phyloP scores from a whole-genome alignment of 768 basidiomycete species.

The Panellus pusillus region DNA sequence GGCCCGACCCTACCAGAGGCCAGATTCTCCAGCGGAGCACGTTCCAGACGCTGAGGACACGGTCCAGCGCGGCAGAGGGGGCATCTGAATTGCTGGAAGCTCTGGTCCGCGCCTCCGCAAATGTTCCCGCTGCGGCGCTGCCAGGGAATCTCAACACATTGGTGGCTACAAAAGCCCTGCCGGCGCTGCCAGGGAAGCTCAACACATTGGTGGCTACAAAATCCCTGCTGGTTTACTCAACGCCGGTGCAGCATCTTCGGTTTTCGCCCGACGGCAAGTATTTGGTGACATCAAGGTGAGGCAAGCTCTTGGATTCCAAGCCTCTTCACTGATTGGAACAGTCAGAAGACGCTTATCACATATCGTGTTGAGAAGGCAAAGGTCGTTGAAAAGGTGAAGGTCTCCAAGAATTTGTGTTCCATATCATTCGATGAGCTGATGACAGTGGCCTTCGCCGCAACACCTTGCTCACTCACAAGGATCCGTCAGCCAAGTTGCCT shows the following conservation, averaged over 20 bases:
- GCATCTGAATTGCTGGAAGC: constrained; percentile 22
- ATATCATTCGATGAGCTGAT: constrained; percentile 4
- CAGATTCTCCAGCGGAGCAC: constrained; percentile 47
- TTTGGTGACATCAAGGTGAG: constrained; percentile 69
- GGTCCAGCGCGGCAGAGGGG: constrained; percentile 29
- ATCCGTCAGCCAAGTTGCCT: constrained; percentile 78
- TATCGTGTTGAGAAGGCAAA: constrained; percentile 62
- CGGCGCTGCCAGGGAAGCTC: constrained; percentile 48
- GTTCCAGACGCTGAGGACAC: constrained; percentile 43
- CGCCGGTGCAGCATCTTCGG: constrained; percentile 69
- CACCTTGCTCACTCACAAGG: constrained; percentile 67
- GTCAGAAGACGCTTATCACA: constrained; percentile 73
- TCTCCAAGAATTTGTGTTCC: neutral
- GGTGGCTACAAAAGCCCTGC: no score
- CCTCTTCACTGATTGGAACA: constrained; percentile 22
- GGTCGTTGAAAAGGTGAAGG: constrained; percentile 47
- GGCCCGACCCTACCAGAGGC: constrained; percentile 27
- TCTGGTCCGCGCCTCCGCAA: no score
- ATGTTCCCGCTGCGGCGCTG: no score
- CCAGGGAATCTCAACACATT: no score
- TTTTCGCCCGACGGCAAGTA: constrained; percentile 77
- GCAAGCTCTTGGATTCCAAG: neutral
- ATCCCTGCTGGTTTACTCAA: constrained; percentile 62
- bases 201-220: constrained; percentile 54
- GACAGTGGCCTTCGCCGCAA: constrained; percentile 59